phyloP scores from a whole-genome alignment of 2,329 filamentous ascomycete species.

The Ceratocystis cubensis region DNA sequence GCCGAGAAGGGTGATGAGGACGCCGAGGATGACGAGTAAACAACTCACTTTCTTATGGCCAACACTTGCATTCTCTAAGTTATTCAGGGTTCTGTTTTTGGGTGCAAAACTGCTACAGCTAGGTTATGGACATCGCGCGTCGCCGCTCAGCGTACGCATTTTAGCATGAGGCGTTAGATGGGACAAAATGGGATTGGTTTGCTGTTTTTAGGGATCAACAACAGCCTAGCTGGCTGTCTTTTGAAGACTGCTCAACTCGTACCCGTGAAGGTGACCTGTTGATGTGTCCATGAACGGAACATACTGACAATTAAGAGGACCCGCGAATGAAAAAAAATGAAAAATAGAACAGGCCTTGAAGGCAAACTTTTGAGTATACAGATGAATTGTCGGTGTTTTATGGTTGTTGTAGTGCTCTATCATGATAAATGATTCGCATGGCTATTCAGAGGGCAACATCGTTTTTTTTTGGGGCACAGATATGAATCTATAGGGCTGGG shows the following conservation, averaged over 20 bases:
- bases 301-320: conserved; percentile 3
- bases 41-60: conserved; percentile 24
- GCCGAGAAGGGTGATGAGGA: conserved; percentile 72
- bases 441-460: neutral
- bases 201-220: conserved; percentile 19
- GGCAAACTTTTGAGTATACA: conserved; percentile 10
- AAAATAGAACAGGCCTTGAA: conserved; percentile 12
- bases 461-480: too few relatives aligned
- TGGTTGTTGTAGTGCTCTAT: neutral
- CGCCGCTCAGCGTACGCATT: conserved; percentile 17
- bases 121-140: conserved; percentile 15
- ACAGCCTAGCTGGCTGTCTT: conserved; percentile 18
- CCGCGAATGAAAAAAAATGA: conserved; percentile 14
- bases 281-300: conserved; percentile 7
- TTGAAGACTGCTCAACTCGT: conserved; percentile 10
- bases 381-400: neutral
- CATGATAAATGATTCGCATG: neutral
- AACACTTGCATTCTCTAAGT: conserved; percentile 16
- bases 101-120: conserved; percentile 9
- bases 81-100: conserved; percentile 15
- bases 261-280: conserved; percentile 14
- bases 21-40: conserved; percentile 74
- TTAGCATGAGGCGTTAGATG: conserved; percentile 20
- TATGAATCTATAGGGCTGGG: too few relatives aligned
- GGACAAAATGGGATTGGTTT: conserved; percentile 19